Base-by-base conservation (phyloP, 441 rosid genomes). In the Erysimum cheiri region DNA sequence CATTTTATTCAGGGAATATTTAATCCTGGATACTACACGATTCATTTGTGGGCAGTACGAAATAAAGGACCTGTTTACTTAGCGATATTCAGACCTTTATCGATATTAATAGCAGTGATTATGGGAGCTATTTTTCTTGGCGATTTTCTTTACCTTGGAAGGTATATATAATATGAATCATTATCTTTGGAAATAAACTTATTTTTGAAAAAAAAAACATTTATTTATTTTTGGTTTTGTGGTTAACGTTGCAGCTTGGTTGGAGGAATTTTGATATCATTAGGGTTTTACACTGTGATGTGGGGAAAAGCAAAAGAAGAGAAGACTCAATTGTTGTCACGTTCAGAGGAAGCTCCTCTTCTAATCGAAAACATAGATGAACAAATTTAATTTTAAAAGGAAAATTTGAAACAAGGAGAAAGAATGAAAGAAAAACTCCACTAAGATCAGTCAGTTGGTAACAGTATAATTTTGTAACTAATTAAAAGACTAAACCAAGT, bases 1-100 rank as follows among this genome's bases (percentile, higher is more conserved):
- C 22, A 9, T 6, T 26, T n/a, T 6, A 13, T 76, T 71, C 32
- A 43, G 65, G 1, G 60, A 64, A 8, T 33, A 75, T 28, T 66
- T 6, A 49, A 8, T 78, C 53, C 73, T 79, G 59, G 64, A 36
- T 39, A 66, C 4, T 28, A 47, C 31, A 5, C 36, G 11, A 66
- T 66, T 5, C 33, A 53, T 77, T 33, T 77, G 4, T 81, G 84
- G 89, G 78, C 76, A 8, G 72, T 79, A 8, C 77, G 60, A 29
- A 33, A 47, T 58, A 82, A 77, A 48, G 85, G 89, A 17, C 84
- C 89, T 26, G 40, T 33, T 33, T 55, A 55, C 40, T 15, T 55
- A 31, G 70, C 81, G 15, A 78, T 81, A 80, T 81, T 77, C 63
- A 82, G 72, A 43, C 87, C 87, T 5, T 56, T 82, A 4, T 82